Conservation (phyloP, 805 yeast genomes). For the Metschnikowia dekortorum region DNA sequence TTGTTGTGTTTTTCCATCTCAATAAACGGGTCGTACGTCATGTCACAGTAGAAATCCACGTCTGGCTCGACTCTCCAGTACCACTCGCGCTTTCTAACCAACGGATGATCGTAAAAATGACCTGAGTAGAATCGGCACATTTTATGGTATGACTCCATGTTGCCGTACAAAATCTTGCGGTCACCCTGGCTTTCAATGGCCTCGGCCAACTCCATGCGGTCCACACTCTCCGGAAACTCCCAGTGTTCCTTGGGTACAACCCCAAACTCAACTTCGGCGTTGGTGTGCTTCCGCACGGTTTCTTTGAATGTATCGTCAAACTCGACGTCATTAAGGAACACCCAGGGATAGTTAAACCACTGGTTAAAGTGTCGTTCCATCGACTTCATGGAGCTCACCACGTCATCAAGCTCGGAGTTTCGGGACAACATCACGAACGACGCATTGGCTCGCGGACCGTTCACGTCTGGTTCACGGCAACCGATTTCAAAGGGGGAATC, state of each 20-base stretch:
- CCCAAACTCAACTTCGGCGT: constrained; percentile 70
- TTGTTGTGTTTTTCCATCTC: constrained; percentile 70
- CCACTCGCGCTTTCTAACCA: constrained; percentile 73
- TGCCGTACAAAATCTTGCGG: constrained; percentile 78
- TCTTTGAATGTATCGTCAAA: constrained; percentile 62
- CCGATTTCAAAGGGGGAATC: constrained; percentile 52
- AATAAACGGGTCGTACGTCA: constrained; percentile 85
- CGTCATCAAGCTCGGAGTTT: constrained; percentile 76
- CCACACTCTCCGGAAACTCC: constrained; percentile 53
- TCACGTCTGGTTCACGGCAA: constrained; percentile 44
- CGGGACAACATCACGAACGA: constrained; percentile 81
- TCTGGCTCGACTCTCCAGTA: constrained; percentile 97
- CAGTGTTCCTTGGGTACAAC: constrained; percentile 54
- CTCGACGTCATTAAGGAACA: constrained; percentile 76
- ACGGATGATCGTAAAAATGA: constrained; percentile 71
- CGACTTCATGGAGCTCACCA: constrained; percentile 63
- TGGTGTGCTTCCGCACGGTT: constrained; percentile 48
- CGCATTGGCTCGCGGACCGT: constrained; percentile 62
- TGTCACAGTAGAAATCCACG: constrained; percentile 84
- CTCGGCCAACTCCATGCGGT: constrained; percentile 46
- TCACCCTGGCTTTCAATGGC: constrained; percentile 74
- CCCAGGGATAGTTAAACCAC: constrained; percentile 92
- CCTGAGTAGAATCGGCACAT: constrained; percentile 80
- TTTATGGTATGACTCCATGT: constrained; percentile 75
- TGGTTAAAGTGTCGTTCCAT: constrained; percentile 88